phyloP scores from a whole-genome alignment of 2,329 filamentous ascomycete genomes.

The Sordariomycetes sp. region DNA sequence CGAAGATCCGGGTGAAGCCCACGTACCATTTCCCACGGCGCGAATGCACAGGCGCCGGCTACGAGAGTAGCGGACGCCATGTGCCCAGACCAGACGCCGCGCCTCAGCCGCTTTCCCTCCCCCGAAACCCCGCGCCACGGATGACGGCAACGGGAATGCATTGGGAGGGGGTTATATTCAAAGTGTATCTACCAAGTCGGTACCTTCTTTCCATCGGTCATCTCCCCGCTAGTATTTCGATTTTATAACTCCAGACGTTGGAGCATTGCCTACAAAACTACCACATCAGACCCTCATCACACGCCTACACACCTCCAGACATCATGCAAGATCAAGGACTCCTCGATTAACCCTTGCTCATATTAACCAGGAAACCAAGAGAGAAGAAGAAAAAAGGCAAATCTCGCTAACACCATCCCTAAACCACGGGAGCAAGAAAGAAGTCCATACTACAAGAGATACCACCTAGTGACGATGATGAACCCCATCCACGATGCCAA shows the following conservation, averaged over 20 bases:
- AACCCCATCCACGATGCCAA: not conserved
- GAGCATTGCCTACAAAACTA: no score
- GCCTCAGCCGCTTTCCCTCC: not conserved
- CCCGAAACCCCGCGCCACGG: no score
- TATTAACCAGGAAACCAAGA: not conserved
- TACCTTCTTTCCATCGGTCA: no score
- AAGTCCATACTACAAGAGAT: not conserved
- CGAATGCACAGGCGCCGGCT: not conserved
- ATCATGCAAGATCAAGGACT: not conserved
- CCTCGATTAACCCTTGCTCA: not conserved
- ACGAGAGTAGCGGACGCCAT: not conserved
- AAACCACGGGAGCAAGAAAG: constrained; percentile 6
- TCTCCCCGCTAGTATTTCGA: no score
- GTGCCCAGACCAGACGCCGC: not conserved
- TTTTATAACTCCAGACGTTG: no score
- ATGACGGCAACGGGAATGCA: not conserved
- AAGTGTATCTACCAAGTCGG: no score
- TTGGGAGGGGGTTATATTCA: no score
- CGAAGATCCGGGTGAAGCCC: not conserved
- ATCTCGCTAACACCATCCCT: not conserved
- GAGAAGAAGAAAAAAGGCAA: not conserved
- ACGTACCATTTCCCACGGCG: not conserved
- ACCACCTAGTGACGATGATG: not conserved
- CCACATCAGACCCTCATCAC: not conserved
- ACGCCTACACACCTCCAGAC: not conserved